These are phyloP conservation scores for Dictyophora rubrovolvata DNA, from an alignment of 768 basidiomycete species.

Conservation along the genomic window DNA sequence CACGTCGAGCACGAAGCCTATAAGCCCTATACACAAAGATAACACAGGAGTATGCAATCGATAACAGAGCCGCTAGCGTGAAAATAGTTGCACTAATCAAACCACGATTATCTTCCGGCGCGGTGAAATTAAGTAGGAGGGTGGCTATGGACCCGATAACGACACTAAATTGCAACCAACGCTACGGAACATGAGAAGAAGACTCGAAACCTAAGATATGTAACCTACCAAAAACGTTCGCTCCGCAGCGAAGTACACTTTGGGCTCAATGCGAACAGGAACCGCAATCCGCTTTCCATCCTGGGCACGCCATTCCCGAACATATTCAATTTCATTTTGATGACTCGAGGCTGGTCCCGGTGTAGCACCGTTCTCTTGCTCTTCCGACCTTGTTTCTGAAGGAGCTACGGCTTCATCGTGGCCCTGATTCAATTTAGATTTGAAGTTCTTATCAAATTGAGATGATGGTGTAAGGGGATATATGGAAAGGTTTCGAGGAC, in stretches of 20 bases:
- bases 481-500: slow-evolving; percentile 46
- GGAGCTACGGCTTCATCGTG: slow-evolving; percentile 19
- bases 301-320: slow-evolving; percentile 63
- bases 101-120: slow-evolving; percentile 60
- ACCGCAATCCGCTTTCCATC: slow-evolving; percentile 84
- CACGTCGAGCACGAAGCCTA: slow-evolving; percentile 56
- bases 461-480: slow-evolving; percentile 79
- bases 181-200: slow-evolving; percentile 33
- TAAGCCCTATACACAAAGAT: slow-evolving; percentile 72
- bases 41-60: slow-evolving; percentile 77
- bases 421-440: slow-evolving; percentile 43
- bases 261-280: slow-evolving; percentile 94
- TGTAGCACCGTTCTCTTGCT: slow-evolving; percentile 27
- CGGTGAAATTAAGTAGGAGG: slow-evolving; percentile 77
- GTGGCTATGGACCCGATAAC: slow-evolving; percentile 86
- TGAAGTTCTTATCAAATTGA: slow-evolving; percentile 75
- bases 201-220: slow-evolving; percentile 3
- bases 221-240: slow-evolving; percentile 81
- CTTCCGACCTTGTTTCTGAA: slow-evolving; percentile 15
- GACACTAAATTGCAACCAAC: slow-evolving; percentile 83
- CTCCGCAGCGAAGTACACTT: slow-evolving; percentile 95
- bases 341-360: slow-evolving; percentile 23
- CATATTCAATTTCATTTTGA: slow-evolving; percentile 41
- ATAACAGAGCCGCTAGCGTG: slow-evolving; percentile 78
- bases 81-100: slow-evolving; percentile 83